Percentiles rank a stretch among this genome's conserved stretches.
phyloP scores from a whole-genome alignment of 306 rosid genomes.

The Neltuma alba region DNA sequence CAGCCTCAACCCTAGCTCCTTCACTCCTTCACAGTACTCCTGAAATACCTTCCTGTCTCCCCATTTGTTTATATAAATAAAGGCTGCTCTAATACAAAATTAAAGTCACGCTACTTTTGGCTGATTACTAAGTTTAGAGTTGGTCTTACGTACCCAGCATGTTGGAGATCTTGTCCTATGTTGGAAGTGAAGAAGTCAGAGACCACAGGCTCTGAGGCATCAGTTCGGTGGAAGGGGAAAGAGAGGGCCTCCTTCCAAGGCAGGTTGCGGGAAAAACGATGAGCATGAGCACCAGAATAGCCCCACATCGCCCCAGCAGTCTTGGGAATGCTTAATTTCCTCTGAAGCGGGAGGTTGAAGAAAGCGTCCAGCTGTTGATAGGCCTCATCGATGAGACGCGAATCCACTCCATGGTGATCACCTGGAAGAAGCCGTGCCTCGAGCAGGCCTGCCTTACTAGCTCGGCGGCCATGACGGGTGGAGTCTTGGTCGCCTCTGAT shows the following conservation, averaged over 20 bases:
- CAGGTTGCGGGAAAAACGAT: conserved; percentile 61
- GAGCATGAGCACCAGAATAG: conserved; percentile 70
- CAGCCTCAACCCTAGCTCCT: conserved; percentile 47
- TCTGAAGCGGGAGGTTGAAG: conserved; percentile 50
- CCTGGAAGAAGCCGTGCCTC: conserved; percentile 75
- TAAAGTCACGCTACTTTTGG: no score
- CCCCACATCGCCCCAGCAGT: conserved; percentile 48
- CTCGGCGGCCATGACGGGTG: conserved; percentile 33
- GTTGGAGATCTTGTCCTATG: conserved; percentile 47
- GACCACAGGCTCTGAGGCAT: neutral
- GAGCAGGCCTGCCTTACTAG: conserved; percentile 50
- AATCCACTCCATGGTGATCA: conserved; percentile 63
- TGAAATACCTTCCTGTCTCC: conserved; percentile 45
- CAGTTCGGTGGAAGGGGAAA: conserved; percentile 48
- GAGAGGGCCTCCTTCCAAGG: conserved; percentile 88
- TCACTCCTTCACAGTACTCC: conserved; percentile 66
- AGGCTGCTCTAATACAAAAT: no score
- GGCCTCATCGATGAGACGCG: conserved; percentile 40
- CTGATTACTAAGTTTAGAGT: no score
- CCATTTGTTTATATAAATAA: no score
- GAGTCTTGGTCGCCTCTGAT: conserved; percentile 50
- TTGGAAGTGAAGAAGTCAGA: conserved; percentile 42
- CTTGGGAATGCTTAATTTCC: conserved; percentile 38
- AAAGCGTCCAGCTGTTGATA: conserved; percentile 44
- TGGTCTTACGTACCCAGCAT: conserved; percentile 56